These are phyloP conservation scores for Geotrichum australiense DNA, from an alignment of 1,139 yeast genomes.

Conservation along the genomic window DNA sequence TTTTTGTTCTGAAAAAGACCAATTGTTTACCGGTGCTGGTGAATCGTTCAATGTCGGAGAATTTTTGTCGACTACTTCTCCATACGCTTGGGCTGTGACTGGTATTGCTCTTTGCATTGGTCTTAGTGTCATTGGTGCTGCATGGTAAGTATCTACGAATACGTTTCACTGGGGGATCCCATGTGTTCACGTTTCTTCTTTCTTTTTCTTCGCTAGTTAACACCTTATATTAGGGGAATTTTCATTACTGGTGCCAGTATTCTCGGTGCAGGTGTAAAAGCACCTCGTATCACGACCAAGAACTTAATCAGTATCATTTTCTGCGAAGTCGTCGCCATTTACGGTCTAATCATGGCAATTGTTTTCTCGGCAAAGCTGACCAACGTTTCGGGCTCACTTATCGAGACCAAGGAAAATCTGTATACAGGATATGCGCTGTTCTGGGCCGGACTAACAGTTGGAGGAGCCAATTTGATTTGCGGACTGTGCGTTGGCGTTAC, in stretches of 20 bases:
- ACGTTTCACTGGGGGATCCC: not conserved
- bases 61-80: constrained; percentile 78
- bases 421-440: constrained; percentile 89
- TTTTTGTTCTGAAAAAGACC: constrained; percentile 43
- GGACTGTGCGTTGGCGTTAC: constrained; percentile 97
- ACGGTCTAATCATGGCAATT: constrained; percentile 96
- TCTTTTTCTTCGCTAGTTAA: not conserved
- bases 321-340: constrained; percentile 99
- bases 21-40: constrained; percentile 88
- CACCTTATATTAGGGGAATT: constrained; percentile 50
- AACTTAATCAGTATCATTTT: constrained; percentile 93
- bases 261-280: constrained; percentile 96
- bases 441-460: constrained; percentile 99
- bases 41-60: constrained; percentile 86
- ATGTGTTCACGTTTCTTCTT: constrained; percentile 1
- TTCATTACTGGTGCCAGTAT: constrained; percentile 93
- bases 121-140: constrained; percentile 93
- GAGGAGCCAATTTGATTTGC: constrained; percentile 86
- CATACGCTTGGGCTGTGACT: constrained; percentile 93
- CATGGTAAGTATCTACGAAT: constrained; percentile 55
- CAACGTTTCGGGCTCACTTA: constrained; percentile 52
- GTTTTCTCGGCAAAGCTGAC: constrained; percentile 88
- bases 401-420: constrained; percentile 75
- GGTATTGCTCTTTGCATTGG: constrained; percentile 96
- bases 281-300: constrained; percentile 95